Conservation (phyloP, 192 early-diverging fungal genomes). For the Diversispora eburnea region DNA sequence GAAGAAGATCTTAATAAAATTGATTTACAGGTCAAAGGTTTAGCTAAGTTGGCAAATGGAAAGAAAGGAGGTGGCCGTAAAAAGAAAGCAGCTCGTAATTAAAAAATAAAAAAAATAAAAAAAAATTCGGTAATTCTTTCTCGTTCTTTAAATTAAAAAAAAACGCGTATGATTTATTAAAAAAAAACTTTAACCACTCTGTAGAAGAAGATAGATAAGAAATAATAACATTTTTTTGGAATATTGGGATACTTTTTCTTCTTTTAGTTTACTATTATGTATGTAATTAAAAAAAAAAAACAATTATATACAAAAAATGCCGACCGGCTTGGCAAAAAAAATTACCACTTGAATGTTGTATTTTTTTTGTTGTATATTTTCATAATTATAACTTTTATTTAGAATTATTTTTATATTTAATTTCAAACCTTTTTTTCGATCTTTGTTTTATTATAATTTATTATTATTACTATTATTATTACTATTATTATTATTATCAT, state of each 20-base stretch:
- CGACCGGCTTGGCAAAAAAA: slow-evolving; percentile 20
- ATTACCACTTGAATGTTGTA: neutral
- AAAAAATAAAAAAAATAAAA: too few relatives aligned
- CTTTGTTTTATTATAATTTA: neutral
- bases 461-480: neutral
- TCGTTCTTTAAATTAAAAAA: neutral
- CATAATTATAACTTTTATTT: neutral
- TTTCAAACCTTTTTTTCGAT: neutral
- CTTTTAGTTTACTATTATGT: neutral
- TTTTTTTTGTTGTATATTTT: neutral
- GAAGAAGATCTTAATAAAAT: neutral
- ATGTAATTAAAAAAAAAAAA: neutral
- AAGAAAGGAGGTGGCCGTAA: slow-evolving; percentile 11
- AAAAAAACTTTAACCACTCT: neutral
- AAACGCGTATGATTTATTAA: neutral
- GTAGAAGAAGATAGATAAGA: neutral
- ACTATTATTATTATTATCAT: too few relatives aligned
- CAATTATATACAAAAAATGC: neutral
- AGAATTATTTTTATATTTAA: neutral
- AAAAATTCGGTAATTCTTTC: neutral
- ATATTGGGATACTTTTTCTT: slow-evolving; percentile 3
- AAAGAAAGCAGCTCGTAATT: slow-evolving; percentile 7
- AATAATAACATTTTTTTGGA: neutral
- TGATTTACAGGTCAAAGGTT: neutral
- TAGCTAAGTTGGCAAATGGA: slow-evolving; percentile 8